phyloP scores from a whole-genome alignment of 176 grass and related monocot species.

The Musa troglodytarum region DNA sequence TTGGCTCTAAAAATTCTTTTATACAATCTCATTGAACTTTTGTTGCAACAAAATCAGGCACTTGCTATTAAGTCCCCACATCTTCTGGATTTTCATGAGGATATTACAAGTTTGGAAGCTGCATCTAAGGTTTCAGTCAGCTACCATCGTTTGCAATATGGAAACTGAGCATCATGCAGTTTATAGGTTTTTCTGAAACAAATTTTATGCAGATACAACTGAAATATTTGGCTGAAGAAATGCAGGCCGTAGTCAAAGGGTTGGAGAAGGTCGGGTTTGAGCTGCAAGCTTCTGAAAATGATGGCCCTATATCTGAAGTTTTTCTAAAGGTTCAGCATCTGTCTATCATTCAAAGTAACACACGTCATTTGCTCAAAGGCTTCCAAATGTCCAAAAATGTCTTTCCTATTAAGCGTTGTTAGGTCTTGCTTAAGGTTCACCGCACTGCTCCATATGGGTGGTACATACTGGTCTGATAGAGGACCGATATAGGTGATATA shows the following conservation, averaged over 20 bases:
- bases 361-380: neutral
- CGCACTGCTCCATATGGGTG: too few relatives aligned
- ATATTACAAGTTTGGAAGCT: constrained; percentile 75
- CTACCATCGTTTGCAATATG: neutral
- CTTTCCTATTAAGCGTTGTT: too few relatives aligned
- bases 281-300: constrained; percentile 79
- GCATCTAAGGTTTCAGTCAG: constrained; percentile 74
- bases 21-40: too few relatives aligned
- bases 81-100: constrained; percentile 75
- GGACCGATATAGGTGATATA: too few relatives aligned
- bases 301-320: constrained; percentile 82
- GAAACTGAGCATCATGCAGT: constrained; percentile 15
- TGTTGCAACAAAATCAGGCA: constrained; percentile 34
- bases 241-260: constrained; percentile 93
- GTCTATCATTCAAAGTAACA: constrained; percentile 18
- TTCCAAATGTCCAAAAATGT: too few relatives aligned
- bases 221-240: constrained; percentile 96
- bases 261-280: constrained; percentile 78
- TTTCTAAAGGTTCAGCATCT: constrained; percentile 10
- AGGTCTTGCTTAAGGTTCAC: too few relatives aligned
- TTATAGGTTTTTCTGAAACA: constrained; percentile 4
- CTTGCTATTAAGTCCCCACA: constrained; percentile 61
- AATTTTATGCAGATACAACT: constrained; percentile 74
- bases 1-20: too few relatives aligned
- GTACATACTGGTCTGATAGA: too few relatives aligned